Evolutionary conservation across 441 rosid genomes (phyloP).

Genomic region (Melastoma candidum): DNA sequence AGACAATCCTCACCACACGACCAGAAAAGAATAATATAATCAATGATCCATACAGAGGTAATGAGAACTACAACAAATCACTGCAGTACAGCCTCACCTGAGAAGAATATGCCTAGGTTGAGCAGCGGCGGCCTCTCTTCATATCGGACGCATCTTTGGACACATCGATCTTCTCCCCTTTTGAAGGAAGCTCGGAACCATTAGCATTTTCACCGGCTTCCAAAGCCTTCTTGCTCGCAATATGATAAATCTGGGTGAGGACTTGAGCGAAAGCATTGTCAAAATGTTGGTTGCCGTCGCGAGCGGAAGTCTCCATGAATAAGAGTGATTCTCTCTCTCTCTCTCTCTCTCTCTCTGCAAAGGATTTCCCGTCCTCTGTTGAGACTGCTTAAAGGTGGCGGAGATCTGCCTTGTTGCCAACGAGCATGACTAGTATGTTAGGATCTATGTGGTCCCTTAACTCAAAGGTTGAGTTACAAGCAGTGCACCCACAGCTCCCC

Average conservation of each 20-base stretch:
- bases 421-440: slow-evolving; percentile 81
- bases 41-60: too few species aligned
- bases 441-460: slow-evolving; percentile 84
- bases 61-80: too few species aligned
- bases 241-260: slow-evolving; percentile 71
- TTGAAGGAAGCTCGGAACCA: slow-evolving; percentile 44
- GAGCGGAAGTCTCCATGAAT: slow-evolving; percentile 89
- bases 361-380: slow-evolving; percentile 58
- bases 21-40: too few species aligned
- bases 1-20: too few species aligned
- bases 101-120: slow-evolving; percentile 28
- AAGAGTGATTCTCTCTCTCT: slow-evolving; percentile 23
- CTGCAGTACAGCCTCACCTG: too few species aligned
- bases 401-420: slow-evolving; percentile 82
- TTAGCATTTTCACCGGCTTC: slow-evolving; percentile 47
- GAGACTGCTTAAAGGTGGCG: slow-evolving; percentile 78
- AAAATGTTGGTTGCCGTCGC: slow-evolving; percentile 57
- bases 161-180: slow-evolving; percentile 73
- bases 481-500: slow-evolving; percentile 92
- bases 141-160: slow-evolving; percentile 69
- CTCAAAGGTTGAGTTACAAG: slow-evolving; percentile 82
- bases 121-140: slow-evolving; percentile 68
- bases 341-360: slow-evolving; percentile 45
- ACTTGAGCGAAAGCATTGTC: slow-evolving; percentile 79
- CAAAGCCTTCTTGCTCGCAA: slow-evolving; percentile 78